Percentiles rank a stretch among this genome's conserved stretches.
Conservation (phyloP, 805 yeast species). For the Metschnikowia gruessii region DNA sequence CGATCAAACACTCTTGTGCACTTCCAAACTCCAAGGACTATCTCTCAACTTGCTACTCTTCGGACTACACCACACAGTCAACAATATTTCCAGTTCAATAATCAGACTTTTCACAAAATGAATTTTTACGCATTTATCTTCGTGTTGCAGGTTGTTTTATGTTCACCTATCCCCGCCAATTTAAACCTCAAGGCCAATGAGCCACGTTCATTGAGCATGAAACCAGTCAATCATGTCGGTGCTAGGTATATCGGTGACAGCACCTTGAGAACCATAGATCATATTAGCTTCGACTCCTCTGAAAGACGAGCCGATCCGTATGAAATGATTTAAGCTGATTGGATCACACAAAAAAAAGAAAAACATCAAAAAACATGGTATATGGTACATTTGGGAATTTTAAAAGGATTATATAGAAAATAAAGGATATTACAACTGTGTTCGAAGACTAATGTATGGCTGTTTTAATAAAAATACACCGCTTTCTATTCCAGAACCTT, state of each 20-base stretch:
- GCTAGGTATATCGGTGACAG: neutral
- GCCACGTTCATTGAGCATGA: conserved; percentile 14
- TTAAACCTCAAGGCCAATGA: conserved; percentile 22
- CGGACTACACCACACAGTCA: too few relatives aligned
- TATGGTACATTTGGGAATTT: neutral
- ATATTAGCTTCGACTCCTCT: conserved; percentile 6
- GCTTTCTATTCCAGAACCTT: too few relatives aligned
- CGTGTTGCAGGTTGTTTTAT: conserved; percentile 12
- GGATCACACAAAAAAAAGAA: neutral
- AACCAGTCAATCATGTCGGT: conserved; percentile 2
- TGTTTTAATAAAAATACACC: too few relatives aligned
- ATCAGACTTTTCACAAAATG: conserved; percentile 3
- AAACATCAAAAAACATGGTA: neutral
- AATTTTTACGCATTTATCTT: conserved; percentile 6
- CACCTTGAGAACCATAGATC: neutral
- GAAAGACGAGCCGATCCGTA: conserved; percentile 4
- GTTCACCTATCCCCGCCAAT: conserved; percentile 34
- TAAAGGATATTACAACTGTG: too few relatives aligned
- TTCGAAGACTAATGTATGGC: too few relatives aligned
- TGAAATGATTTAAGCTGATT: neutral
- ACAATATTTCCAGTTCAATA: too few relatives aligned
- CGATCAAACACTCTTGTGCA: neutral
- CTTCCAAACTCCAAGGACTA: neutral
- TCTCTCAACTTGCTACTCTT: neutral
- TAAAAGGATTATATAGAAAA: neutral